Evolutionary conservation across 176 grass and related monocot genomes (phyloP).

Genomic region (Cenchrus fungigraminus): DNA sequence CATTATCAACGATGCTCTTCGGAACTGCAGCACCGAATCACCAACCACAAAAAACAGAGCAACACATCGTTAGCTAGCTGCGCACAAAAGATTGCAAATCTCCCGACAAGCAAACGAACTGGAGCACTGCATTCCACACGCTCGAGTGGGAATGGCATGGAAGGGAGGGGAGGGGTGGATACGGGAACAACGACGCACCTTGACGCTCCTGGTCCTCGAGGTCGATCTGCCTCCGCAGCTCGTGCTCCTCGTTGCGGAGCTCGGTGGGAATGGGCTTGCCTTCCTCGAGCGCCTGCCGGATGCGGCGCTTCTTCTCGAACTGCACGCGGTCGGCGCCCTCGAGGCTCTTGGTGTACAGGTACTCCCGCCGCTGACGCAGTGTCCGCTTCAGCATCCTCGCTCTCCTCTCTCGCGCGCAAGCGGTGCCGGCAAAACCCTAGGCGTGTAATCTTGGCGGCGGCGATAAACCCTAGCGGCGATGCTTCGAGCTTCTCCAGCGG

Average conservation of each 20-base stretch:
- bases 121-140: neutral
- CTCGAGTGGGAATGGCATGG: neutral
- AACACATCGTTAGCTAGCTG: neutral
- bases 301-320: slow-evolving; percentile 92
- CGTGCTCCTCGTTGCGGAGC: slow-evolving; percentile 76
- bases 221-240: slow-evolving; percentile 80
- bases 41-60: neutral
- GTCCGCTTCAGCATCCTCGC: slow-evolving; percentile 64
- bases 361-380: slow-evolving; percentile 56
- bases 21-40: slow-evolving; percentile 45
- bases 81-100: neutral
- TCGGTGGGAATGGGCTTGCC: slow-evolving; percentile 86
- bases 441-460: neutral
- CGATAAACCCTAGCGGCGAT: slow-evolving; percentile 32
- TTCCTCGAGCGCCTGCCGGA: slow-evolving; percentile 79
- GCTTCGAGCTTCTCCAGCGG: slow-evolving; percentile 8
- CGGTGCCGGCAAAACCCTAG: slow-evolving; percentile 16
- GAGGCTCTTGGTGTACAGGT: slow-evolving; percentile 79
- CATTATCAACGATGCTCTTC: slow-evolving; percentile 73
- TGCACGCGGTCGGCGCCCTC: slow-evolving; percentile 75
- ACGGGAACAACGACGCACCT: slow-evolving; percentile 23
- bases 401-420: neutral
- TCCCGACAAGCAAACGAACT: neutral
- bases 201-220: slow-evolving; percentile 72
- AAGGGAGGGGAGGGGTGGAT: neutral